Base-by-base conservation (phyloP, 2,329 filamentous ascomycete species). In the Neofusicoccum ribis region DNA sequence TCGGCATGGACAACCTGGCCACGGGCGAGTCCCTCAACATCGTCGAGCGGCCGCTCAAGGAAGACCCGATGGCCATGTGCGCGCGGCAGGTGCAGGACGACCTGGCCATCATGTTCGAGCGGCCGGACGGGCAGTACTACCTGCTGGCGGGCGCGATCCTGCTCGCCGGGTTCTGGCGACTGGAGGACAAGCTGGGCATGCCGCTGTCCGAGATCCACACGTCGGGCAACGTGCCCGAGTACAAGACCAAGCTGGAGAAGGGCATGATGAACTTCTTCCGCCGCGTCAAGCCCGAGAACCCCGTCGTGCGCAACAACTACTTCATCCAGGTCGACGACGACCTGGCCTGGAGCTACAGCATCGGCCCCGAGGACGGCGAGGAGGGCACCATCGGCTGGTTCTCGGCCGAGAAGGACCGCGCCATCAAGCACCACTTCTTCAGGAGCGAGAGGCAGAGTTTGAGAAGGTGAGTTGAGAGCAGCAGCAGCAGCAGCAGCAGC, bases 291-390 rank as follows among this genome's bases (percentile, higher is more conserved):
- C 89, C 89, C 1, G 88, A 92, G 47, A 86, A 87, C 50, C 84
- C 88, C 0, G 85, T 90, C 27, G 70, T 87, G 20, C 83, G 91
- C 66, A 92, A 93, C 74, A 94, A 95, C 74, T 96, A 95, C 78
- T 96, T 96, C 80, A 85, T 96, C 68, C 92, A 96, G 78, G 91
- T 95, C 1, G 92, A 96, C 72, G 91, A 93, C 65, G 78, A 84
- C 5, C 81, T 96, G 1, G 82, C 89, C 0, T 96, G 92, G 92
- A 91, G 88, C 66, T 79, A 83, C 71, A 91, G 87, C 70, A 93
- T 96, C 69, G 92, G 92, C 0, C 70, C 79, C 15, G 92, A 96
- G 76, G 91, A 96, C 73, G 63, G 63, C 17, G 77, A 79, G 0
- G 78, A 80, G 0, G 81, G 81, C 0, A 85, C 88, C 1, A 51